phyloP scores from a whole-genome alignment of 169 alveolate genomes.

The Plasmodium knowlesi region DNA sequence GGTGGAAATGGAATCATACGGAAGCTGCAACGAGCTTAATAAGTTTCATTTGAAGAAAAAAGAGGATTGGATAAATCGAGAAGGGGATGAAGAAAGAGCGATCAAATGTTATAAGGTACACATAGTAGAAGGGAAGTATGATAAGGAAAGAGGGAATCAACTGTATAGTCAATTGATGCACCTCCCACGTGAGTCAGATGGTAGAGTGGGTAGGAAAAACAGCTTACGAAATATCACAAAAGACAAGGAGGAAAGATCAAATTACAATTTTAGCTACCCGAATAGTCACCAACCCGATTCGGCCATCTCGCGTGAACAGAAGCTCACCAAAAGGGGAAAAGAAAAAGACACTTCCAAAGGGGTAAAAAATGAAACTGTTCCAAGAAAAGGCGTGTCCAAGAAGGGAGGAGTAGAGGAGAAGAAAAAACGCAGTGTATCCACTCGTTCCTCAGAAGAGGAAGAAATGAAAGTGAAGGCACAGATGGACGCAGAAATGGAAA shows the following conservation, averaged over 20 bases:
- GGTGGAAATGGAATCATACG: not conserved
- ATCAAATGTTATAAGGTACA: not conserved
- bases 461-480: not conserved
- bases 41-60: not conserved
- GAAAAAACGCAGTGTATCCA: not conserved
- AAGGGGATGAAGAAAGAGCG: not conserved
- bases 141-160: not conserved
- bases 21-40: not conserved
- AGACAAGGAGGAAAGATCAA: not conserved
- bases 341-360: not conserved
- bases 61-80: not conserved
- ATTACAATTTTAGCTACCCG: not conserved
- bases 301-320: not conserved
- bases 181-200: not conserved
- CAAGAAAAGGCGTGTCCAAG: not conserved
- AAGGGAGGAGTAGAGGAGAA: not conserved
- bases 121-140: not conserved
- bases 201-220: not conserved
- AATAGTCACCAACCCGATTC: not conserved
- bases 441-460: not conserved
- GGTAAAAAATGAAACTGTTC: not conserved
- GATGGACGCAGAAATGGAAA: conserved; percentile 12
- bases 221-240: not conserved
- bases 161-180: not conserved
- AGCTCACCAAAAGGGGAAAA: not conserved